Percentiles rank a stretch among this genome's conserved stretches.
Conservation (phyloP, 176 grass and related monocot species). For the Neostapfia colusana region DNA sequence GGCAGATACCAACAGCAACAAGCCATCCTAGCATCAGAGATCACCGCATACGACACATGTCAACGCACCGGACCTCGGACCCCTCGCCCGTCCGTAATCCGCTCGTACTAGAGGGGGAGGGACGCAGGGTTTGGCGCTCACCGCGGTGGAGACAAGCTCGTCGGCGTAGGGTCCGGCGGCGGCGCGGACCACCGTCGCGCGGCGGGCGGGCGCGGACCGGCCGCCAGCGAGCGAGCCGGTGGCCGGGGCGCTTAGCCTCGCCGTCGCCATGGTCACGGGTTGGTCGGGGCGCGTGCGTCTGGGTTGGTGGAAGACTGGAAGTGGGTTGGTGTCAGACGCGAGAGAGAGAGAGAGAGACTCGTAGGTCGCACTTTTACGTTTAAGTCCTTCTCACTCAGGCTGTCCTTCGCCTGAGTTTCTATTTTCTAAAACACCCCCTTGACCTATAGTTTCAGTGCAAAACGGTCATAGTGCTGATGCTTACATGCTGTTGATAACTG, state of each 20-base stretch:
- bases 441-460: too few relatives aligned
- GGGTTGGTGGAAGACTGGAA: background rate
- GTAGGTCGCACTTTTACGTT: background rate
- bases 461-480: background rate
- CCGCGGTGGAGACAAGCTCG: constrained; percentile 92
- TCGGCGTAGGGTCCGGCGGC: constrained; percentile 69
- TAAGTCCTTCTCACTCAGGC: background rate
- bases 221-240: constrained; percentile 33
- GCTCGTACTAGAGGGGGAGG: background rate
- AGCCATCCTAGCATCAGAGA: constrained; percentile 25
- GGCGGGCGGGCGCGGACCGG: constrained; percentile 37
- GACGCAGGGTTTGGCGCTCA: constrained; percentile 46
- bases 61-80: constrained; percentile 28
- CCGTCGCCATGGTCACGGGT: constrained; percentile 50
- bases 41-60: constrained; percentile 5
- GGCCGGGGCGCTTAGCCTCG: constrained; percentile 51
- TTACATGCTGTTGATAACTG: background rate
- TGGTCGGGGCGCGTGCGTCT: background rate
- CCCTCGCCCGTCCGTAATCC: background rate
- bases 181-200: constrained; percentile 56
- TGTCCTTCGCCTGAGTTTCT: background rate
- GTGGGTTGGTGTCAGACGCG: constrained; percentile 30
- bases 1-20: constrained; percentile 26
- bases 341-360: background rate
- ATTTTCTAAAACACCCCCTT: background rate